Base-by-base conservation (phyloP, 108 stramenopile genomes). In the Epithemia pelagica region DNA sequence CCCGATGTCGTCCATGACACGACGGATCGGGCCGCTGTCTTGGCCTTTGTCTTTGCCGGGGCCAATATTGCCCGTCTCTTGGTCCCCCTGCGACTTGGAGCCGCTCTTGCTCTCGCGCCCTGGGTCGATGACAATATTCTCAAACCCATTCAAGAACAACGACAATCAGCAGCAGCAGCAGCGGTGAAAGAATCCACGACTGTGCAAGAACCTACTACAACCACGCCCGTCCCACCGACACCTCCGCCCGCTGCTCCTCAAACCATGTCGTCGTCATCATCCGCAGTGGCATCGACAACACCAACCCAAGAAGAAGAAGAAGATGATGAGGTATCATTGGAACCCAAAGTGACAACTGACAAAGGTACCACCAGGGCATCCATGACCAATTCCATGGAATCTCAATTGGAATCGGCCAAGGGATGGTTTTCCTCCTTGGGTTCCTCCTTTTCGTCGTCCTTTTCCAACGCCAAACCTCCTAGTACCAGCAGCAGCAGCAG, bases 111-210 rank as follows among this genome's bases (percentile, higher is more conserved):
- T 0, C 58, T 91, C 56, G 93, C 93, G n/a, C 93, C 93, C 0
- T 94, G 93, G 93, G 93, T 94, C 0, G 87, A 91, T 55, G 89
- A 88, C 59, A 94, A 91, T 62, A 78, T 94, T 46, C 46, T 90
- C 28, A 82, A 79, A 46, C 37, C 37, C 37, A 46, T 46, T 46
- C 37, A 46, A 46, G 37, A 46, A 10, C 10, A 46, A 46, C 10
- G 15, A 46, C 37, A 46, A 46, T 46, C 37, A 15, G 15, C 5
- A 46, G 37, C 37, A 46, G 5, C 37, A 5, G 15, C 5, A 15
- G n/a, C n/a, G n/a, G n/a, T n/a, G n/a, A n/a, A n/a, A n/a, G n/a
- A n/a, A n/a, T n/a, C n/a, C n/a, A n/a, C n/a, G n/a, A n/a, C n/a
- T n/a, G n/a, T n/a, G n/a, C n/a, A n/a, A n/a, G n/a, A n/a, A n/a